Conservation (phyloP, 2,329 filamentous ascomycete genomes). For the Eutypella sp. region DNA sequence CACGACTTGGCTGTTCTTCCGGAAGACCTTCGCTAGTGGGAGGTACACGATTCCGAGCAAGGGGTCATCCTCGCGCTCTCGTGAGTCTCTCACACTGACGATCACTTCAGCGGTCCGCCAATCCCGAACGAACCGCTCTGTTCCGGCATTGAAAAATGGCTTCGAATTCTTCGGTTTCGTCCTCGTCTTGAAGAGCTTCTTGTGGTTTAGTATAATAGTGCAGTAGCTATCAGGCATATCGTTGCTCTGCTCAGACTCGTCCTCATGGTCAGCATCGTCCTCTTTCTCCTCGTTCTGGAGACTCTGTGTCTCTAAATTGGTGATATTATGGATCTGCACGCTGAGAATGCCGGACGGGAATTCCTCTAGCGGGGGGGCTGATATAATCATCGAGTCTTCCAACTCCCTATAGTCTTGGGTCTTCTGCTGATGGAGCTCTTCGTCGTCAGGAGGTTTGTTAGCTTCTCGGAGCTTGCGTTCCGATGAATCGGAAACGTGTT, state of each 20-base stretch:
- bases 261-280: conserved; percentile 43
- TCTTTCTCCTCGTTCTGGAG: conserved; percentile 51
- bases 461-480: conserved; percentile 63
- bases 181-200: conserved; percentile 63
- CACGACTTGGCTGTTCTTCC: conserved; percentile 59
- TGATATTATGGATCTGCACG: conserved; percentile 69
- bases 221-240: conserved; percentile 67
- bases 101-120: conserved; percentile 64
- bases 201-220: conserved; percentile 68
- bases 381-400: conserved; percentile 62
- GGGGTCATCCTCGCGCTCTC: conserved; percentile 65
- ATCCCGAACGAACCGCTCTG: conserved; percentile 66
- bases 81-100: conserved; percentile 60
- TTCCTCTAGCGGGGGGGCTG: conserved; percentile 57
- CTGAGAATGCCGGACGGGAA: conserved; percentile 64
- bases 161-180: conserved; percentile 76
- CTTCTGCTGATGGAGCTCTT: conserved; percentile 64
- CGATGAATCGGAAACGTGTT: conserved; percentile 49
- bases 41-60: conserved; percentile 67
- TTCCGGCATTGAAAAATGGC: conserved; percentile 74
- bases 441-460: conserved; percentile 48
- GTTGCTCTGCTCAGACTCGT: conserved; percentile 57
- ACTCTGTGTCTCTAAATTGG: conserved; percentile 57
- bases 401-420: conserved; percentile 58
- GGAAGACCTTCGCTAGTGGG: conserved; percentile 57